A percentile compares a stretch with the other conserved stretches of the same genome.
These are phyloP conservation scores for Ochetophila trinervis DNA, from an alignment of 306 rosid genomes.

Conservation along the genomic window DNA sequence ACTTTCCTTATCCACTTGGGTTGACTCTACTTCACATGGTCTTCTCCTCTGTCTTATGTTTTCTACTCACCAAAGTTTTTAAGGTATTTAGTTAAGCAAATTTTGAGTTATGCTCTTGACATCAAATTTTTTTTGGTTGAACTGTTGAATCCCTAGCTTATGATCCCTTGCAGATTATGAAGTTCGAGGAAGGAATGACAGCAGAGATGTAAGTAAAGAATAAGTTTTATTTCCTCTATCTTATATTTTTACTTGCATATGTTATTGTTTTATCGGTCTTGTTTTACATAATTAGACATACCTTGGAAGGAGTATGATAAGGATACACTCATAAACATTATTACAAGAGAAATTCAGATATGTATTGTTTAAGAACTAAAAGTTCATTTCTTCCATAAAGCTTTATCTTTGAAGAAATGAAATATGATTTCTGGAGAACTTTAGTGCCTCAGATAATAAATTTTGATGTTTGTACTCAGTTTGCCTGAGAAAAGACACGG, in stretches of 20 bases:
- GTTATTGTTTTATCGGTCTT: neutral
- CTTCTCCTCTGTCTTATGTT: slow-evolving; percentile 91
- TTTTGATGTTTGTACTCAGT: neutral
- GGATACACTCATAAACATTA: neutral
- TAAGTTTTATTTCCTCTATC: slow-evolving; percentile 6
- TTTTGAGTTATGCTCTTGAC: slow-evolving; percentile 18
- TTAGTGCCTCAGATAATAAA: neutral
- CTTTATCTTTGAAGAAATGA: neutral
- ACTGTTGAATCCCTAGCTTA: slow-evolving; percentile 7
- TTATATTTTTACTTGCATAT: slow-evolving; percentile 9
- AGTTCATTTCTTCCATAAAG: neutral
- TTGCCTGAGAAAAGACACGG: neutral
- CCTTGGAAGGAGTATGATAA: neutral
- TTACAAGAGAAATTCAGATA: neutral
- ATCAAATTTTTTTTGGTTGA: slow-evolving; percentile 11
- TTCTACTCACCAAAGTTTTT: slow-evolving; percentile 72
- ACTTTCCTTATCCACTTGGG: slow-evolving; percentile 96
- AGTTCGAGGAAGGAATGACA: slow-evolving; percentile 97
- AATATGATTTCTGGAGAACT: neutral
- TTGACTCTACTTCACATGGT: slow-evolving; percentile 97
- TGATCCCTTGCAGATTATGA: slow-evolving; percentile 61
- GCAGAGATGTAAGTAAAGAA: slow-evolving; percentile 72
- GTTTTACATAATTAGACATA: neutral
- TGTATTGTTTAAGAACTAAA: neutral
- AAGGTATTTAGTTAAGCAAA: slow-evolving; percentile 52